Base-by-base conservation (phyloP, 2,329 filamentous ascomycete species). In the Cladorrhinum sp. region DNA sequence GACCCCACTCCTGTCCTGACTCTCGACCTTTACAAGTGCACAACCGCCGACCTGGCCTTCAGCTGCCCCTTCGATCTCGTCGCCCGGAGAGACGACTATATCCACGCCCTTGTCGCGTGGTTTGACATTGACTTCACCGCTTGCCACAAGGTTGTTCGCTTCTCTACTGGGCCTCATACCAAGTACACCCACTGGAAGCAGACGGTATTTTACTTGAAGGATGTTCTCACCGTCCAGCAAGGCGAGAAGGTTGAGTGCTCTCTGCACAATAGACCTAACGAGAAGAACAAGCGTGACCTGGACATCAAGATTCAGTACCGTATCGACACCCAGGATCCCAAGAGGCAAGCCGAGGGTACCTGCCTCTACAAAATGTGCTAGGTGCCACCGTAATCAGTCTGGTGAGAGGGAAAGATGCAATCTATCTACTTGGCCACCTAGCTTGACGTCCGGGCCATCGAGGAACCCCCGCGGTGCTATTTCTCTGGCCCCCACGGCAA, bases 171-270 rank as follows among this genome's bases (percentile, higher is more conserved):
- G 21, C 95, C 95, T 26, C 95, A 98, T 79, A 96, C 94, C 70
- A 98, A 97, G 80, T 98, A 98, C 80, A 99, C 95, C 18, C 95
- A 99, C 84, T 99, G 95, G 95, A 99, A 99, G 82, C 95, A 99
- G 82, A 99, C 95, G 12, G 95, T 99, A 65, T 98, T 99, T 80
- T 99, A 99, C 80, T 83, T 99, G 65, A 86, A 90, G 72, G 93
- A 99, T 69, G 91, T 96, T 33, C 80, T 99, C 66, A 98, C 93
- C 18, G 92, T 96, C 39, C 89, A 96, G 76, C 84, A 91, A 72
- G 92, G 89, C 60, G 95, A 99, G 81, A 82, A 85, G 71, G 82
- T 99, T 62, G 78, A 80, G 62, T 91, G 91, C 71, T 80, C 82
- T 30, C 79, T 99, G 46, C 82, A 86, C 65, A 96, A 94, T 79